Percentiles rank a stretch among this genome's conserved stretches.
Evolutionary conservation across 371 early-diverging fungal species (phyloP).

Genomic region (Mortierella sp.): DNA sequence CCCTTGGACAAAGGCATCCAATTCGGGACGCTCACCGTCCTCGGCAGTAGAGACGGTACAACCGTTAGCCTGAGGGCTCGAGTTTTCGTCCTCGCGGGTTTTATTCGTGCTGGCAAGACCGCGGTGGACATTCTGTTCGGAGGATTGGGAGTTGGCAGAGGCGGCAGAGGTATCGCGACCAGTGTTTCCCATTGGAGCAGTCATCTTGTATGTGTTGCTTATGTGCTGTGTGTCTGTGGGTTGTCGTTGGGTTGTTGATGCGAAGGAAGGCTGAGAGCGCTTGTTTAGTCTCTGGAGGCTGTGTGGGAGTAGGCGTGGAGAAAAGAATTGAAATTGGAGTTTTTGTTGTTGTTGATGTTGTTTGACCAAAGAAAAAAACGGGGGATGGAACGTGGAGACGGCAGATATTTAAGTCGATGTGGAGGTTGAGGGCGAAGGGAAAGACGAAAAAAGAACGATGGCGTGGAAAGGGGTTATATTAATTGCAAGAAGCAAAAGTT

Average conservation of each 20-base stretch:
- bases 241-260: not conserved
- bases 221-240: not conserved
- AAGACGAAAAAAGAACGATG: not conserved
- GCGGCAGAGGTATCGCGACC: not conserved
- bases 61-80: conserved; percentile 1
- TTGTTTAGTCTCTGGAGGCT: not conserved
- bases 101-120: not conserved
- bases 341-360: not conserved
- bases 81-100: not conserved
- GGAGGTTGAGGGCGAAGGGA: no score
- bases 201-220: conserved; percentile 5
- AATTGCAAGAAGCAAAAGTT: not conserved
- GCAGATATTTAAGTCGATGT: not conserved
- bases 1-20: conserved; percentile 15
- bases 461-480: not conserved
- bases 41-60: not conserved
- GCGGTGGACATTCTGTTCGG: not conserved
- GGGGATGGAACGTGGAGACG: not conserved
- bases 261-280: not conserved
- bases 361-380: not conserved
- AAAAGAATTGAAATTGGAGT: not conserved
- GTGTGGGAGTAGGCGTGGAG: not conserved
- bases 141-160: not conserved
- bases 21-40: not conserved
- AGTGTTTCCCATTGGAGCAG: conserved; percentile 6